Evolutionary conservation across 306 rosid genomes (phyloP).

Genomic region (Clitoria ternatea): DNA sequence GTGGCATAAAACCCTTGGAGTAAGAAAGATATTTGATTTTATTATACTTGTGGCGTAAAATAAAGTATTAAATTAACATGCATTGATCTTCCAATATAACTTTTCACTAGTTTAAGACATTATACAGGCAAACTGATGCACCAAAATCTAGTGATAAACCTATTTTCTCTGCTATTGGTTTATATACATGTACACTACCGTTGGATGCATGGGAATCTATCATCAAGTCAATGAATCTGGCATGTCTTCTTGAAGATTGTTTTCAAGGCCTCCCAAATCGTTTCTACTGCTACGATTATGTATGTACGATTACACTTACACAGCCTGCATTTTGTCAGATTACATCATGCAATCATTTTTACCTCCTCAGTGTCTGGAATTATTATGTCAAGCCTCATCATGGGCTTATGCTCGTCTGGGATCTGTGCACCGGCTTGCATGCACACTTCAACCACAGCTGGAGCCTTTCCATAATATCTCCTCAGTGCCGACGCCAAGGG

Average conservation of each 20-base stretch:
- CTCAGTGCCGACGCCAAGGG: slow-evolving; percentile 58
- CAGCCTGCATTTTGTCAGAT: slow-evolving; percentile 6
- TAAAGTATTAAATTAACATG: background rate
- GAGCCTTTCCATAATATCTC: slow-evolving; percentile 87
- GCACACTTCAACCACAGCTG: slow-evolving; percentile 88
- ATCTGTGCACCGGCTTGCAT: slow-evolving; percentile 81
- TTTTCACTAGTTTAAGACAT: slow-evolving; percentile 3
- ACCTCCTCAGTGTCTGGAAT: slow-evolving; percentile 77
- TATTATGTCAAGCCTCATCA: slow-evolving; percentile 97
- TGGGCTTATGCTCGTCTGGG: slow-evolving; percentile 63
- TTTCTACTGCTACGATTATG: background rate
- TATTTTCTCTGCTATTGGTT: background rate
- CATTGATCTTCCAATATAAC: background rate
- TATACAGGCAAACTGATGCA: background rate
- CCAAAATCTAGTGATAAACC: slow-evolving; percentile 12
- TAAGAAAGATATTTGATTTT: background rate
- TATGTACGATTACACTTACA: background rate
- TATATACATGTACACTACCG: slow-evolving; percentile 19
- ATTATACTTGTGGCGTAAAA: background rate
- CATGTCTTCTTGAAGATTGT: background rate
- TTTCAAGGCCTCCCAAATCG: background rate
- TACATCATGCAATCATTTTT: slow-evolving; percentile 50
- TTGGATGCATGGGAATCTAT: slow-evolving; percentile 13
- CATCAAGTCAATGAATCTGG: background rate
- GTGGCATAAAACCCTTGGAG: too few relatives aligned